Evolutionary conservation across 306 rosid genomes (phyloP), one percentile per base, ranked within the genome.

Genomic region (Glycine tomentella): DNA sequence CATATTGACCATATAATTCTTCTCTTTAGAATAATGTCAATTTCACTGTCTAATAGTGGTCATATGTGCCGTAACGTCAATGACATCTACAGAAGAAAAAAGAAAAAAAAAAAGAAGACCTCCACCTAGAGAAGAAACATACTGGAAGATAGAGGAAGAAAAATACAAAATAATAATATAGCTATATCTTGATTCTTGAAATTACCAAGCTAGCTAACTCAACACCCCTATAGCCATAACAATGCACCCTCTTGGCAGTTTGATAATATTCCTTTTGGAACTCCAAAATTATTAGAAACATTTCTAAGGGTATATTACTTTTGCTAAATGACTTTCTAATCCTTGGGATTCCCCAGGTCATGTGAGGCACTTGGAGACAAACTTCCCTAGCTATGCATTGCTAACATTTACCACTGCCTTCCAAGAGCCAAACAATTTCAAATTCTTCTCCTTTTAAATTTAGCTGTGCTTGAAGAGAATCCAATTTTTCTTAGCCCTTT

Each of bases 371-470:
- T 51, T 9, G 36, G 49, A 62, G 86, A 82, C 40, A 79, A 70
- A 63, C 69, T 15, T 20, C 25, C 25, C n/a, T 20, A 20, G 20
- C 31, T 25, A 25, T 25, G 31, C 31, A 25, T 25, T 38, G 50
- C 56, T 14, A 50, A 40, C 62, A 44, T 55, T 38, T 8, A 57
- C 34, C 81, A 12, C 75, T 68, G 10, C 4, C 40, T 44, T 33
- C 6, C 20, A 48, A 67, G 80, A 84, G 83, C 51, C 81, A 79
- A 45, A 15, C 61, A 44, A 64, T 11, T 83, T 84, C 57, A 84
- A 67, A 73, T 40, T 38, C n/a, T 4, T 75, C 65, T 57, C 16
- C 64, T 75, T 75, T 69, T 82, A 11, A 76, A 6, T 50, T 15
- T 15, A 15, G 34, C 49, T 31, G 31, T 75, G 46, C 46, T 44